Evolutionary conservation across 2,329 filamentous ascomycete species (phyloP).

Genomic region (Fusarium concolor): DNA sequence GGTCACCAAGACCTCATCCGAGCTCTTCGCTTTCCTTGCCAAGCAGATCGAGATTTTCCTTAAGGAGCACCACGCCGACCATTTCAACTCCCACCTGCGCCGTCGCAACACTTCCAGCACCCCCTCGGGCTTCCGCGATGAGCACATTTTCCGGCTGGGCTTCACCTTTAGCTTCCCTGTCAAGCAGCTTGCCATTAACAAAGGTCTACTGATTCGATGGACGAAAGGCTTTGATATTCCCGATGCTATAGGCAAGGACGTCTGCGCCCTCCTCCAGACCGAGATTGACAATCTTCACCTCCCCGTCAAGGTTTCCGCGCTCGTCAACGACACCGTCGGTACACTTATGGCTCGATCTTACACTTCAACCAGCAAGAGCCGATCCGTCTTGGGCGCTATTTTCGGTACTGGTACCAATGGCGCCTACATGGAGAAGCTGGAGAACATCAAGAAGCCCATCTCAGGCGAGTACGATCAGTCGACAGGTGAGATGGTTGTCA

Average conservation of each 20-base stretch:
- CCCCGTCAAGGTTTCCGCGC: conserved; percentile 91
- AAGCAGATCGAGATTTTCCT: conserved; percentile 93
- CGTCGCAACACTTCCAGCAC: conserved; percentile 71
- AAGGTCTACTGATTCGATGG: conserved; percentile 93
- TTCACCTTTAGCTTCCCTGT: conserved; percentile 99
- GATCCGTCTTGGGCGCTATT: conserved; percentile 92
- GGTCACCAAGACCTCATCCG: conserved; percentile 84
- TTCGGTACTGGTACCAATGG: conserved; percentile 98
- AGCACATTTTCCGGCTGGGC: conserved; percentile 91
- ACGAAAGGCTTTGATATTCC: conserved; percentile 98
- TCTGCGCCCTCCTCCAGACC: conserved; percentile 87
- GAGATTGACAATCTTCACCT: conserved; percentile 90
- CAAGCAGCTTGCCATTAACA: conserved; percentile 93
- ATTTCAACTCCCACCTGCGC: conserved; percentile 78
- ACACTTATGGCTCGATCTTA: conserved; percentile 98
- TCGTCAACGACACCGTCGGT: conserved; percentile 98
- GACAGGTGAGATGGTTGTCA: conserved; percentile 96
- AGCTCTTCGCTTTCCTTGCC: conserved; percentile 92
- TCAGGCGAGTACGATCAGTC: conserved; percentile 78
- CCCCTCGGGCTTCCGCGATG: conserved; percentile 70
- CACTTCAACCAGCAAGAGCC: conserved; percentile 86
- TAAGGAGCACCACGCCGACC: conserved; percentile 85
- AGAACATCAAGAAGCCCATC: conserved; percentile 83
- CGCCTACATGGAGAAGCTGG: conserved; percentile 93
- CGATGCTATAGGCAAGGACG: conserved; percentile 94